A percentile compares a stretch with the other conserved stretches of the same genome.
These are phyloP conservation scores for Yarrowia sp. DNA, from an alignment of 805 yeast species.

Conservation along the genomic window DNA sequence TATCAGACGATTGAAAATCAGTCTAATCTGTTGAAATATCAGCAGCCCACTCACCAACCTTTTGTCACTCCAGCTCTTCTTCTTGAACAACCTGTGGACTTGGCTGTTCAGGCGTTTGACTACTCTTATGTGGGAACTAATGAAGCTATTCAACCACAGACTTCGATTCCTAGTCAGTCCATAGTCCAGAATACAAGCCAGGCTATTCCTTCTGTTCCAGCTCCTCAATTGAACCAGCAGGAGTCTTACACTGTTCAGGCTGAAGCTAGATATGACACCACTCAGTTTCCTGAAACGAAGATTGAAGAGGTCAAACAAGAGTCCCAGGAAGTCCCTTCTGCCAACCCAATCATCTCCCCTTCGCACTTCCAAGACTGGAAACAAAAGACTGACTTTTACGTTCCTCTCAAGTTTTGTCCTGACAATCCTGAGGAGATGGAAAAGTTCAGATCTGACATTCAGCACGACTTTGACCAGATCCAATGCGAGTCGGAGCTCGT, in stretches of 20 bases:
- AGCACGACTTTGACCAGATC: not conserved
- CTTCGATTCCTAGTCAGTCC: too few relatives aligned
- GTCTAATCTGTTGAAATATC: not conserved
- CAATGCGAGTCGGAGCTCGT: conserved; percentile 7
- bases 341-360: not conserved
- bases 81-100: not conserved
- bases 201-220: too few relatives aligned
- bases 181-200: too few relatives aligned
- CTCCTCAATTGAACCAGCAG: too few relatives aligned
- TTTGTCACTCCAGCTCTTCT: not conserved
- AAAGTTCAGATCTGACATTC: not conserved
- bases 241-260: not conserved
- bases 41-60: not conserved
- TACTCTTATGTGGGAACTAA: too few relatives aligned
- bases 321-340: not conserved
- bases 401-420: not conserved
- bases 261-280: not conserved
- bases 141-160: too few relatives aligned
- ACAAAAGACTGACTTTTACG: not conserved
- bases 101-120: not conserved
- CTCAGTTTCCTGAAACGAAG: too few relatives aligned
- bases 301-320: too few relatives aligned
- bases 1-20: not conserved
- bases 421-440: not conserved
- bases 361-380: not conserved